Conservation (phyloP, 163 green algal genomes). For the Prototheca cutis region DNA sequence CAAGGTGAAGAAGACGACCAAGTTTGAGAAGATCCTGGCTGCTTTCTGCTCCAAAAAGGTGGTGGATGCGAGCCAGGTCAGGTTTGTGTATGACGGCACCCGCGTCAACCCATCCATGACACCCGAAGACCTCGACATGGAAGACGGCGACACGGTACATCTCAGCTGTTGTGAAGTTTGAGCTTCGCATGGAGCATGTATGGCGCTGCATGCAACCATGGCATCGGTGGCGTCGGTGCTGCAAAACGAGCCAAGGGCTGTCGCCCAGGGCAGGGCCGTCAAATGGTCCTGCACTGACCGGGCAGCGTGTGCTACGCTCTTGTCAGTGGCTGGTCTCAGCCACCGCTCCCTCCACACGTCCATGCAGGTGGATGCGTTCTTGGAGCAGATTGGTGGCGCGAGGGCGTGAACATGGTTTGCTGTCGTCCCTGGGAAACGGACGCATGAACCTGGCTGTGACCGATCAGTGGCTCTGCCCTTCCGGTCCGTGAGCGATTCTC, state of each 20-base stretch:
- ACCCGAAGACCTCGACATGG: slow-evolving; percentile 30
- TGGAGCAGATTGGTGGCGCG: slow-evolving; percentile 48
- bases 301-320: too few species aligned
- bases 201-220: too few species aligned
- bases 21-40: slow-evolving; percentile 33
- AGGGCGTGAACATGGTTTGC: background rate
- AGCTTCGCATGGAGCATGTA: too few species aligned
- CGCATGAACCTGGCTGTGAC: too few species aligned
- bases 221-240: too few species aligned
- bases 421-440: too few species aligned
- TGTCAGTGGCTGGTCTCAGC: background rate
- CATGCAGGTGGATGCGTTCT: slow-evolving; percentile 32
- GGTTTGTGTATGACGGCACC: slow-evolving; percentile 48
- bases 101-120: slow-evolving; percentile 19
- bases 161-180: too few species aligned
- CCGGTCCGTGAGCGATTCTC: too few species aligned
- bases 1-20: slow-evolving; percentile 27
- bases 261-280: too few species aligned
- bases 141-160: slow-evolving; percentile 40
- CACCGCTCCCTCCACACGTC: background rate
- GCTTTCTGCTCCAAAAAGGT: slow-evolving; percentile 29
- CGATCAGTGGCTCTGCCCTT: too few species aligned
- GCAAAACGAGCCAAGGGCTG: too few species aligned
- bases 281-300: too few species aligned
- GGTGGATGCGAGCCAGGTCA: slow-evolving; percentile 12